phyloP scores from a whole-genome alignment of 192 early-diverging fungal genomes.

The Linderina pennispora region DNA sequence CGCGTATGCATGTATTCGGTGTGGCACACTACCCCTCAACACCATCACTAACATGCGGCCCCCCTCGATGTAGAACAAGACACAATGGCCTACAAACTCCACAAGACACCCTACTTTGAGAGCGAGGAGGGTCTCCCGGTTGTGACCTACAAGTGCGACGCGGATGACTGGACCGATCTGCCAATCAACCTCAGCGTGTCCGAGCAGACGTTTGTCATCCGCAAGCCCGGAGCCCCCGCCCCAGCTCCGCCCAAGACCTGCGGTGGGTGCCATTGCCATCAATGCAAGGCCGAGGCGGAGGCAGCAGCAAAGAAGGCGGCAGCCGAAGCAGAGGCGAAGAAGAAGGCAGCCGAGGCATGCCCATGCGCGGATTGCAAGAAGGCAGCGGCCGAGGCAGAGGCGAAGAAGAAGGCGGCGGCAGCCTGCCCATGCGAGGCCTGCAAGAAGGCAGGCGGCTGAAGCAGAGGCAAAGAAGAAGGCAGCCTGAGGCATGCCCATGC shows the following conservation, averaged over 20 bases:
- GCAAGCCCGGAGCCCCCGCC: slow-evolving; percentile 28
- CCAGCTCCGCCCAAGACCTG: slow-evolving; percentile 27
- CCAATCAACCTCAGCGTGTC: slow-evolving; percentile 43
- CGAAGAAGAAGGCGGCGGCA: slow-evolving; percentile 7
- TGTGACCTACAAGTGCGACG: slow-evolving; percentile 42
- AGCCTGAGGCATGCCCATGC: slow-evolving; percentile 19
- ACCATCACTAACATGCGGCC: no score
- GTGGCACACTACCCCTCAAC: no score
- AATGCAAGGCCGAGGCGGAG: slow-evolving; percentile 32
- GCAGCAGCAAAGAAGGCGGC: slow-evolving; percentile 25
- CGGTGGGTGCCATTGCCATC: slow-evolving; percentile 20
- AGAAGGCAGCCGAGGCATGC: slow-evolving; percentile 33
- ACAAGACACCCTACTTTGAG: slow-evolving; percentile 39
- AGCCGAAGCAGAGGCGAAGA: slow-evolving; percentile 22
- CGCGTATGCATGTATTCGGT: no score
- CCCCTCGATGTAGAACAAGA: no score
- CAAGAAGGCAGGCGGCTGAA: background rate
- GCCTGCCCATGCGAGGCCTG: background rate
- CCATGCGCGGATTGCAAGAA: slow-evolving; percentile 19
- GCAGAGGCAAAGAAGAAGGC: slow-evolving; percentile 1
- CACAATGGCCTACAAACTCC: slow-evolving; percentile 41
- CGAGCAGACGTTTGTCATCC: slow-evolving; percentile 40
- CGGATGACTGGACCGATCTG: slow-evolving; percentile 43
- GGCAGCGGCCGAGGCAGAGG: slow-evolving; percentile 18
- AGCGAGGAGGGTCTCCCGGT: slow-evolving; percentile 30